Percentiles rank a stretch among this genome's conserved stretches.
Conservation (phyloP, 2,329 filamentous ascomycete genomes). For the Phaeosphaeriaceae sp. region DNA sequence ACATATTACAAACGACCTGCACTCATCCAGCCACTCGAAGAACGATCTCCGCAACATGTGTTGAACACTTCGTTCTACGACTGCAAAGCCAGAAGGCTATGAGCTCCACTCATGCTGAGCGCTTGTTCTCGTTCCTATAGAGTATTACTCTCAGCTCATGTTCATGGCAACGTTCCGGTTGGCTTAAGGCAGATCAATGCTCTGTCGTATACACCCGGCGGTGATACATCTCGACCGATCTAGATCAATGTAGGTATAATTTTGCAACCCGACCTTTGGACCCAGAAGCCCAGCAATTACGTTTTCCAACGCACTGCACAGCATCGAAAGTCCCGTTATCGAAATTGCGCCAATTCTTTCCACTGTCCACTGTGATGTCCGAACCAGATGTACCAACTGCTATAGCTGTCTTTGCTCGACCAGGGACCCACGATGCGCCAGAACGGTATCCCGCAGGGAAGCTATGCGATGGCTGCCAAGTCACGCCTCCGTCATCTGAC, state of each 20-base stretch:
- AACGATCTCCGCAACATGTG: no score
- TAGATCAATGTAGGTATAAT: neutral
- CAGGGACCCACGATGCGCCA: conserved; percentile 33
- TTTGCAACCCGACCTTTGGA: conserved; percentile 27
- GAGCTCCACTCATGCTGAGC: no score
- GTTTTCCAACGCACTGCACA: conserved; percentile 27
- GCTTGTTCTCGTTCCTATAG: no score
- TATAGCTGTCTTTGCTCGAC: conserved; percentile 19
- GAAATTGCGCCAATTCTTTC: conserved; percentile 29
- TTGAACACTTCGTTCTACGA: no score
- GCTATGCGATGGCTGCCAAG: conserved; percentile 26
- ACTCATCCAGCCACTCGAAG: no score
- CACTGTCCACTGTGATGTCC: conserved; percentile 36
- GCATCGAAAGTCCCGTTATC: conserved; percentile 39
- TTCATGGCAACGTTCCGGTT: no score
- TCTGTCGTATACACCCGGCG: no score
- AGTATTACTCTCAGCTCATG: no score
- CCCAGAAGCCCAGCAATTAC: conserved; percentile 36
- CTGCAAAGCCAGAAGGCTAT: no score
- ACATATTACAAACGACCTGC: no score
- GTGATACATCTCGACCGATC: neutral
- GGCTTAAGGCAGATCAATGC: no score
- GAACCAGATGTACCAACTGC: conserved; percentile 38
- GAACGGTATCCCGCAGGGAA: conserved; percentile 38
- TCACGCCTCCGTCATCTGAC: conserved; percentile 31